Evolutionary conservation across 1,284 basidiomycete species (phyloP), one percentile per base, ranked within the genome.

Genomic region (Papiliotrema laurentii): DNA sequence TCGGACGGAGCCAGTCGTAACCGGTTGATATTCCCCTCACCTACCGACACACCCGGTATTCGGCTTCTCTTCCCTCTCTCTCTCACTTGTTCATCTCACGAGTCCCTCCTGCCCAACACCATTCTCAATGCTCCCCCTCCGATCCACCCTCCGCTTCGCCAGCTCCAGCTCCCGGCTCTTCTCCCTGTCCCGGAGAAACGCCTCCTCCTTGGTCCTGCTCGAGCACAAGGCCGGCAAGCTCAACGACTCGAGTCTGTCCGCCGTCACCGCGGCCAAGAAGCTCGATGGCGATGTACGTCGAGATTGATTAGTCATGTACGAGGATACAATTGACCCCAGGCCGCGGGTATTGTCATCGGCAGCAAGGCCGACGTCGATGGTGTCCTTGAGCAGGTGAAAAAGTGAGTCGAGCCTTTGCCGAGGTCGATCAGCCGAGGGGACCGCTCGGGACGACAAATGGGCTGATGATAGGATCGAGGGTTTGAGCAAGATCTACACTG

Each of bases 291-390:
- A 74, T 49, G 71, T 74, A 49, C 63, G 70, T 57, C 19, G 13
- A 10, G 16, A 22, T 4, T 10, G 5, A 7, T 39, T 13, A 14
- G 22, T 39, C 18, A 7, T 13, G 26, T 24, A 28, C 13, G 18
- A 30, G 24, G n/a, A 5, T 10, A 7, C 43, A 24, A 45, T 27
- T 56, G 19, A 50, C 27, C 4, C 27, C 43, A 88, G 65, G 84
- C 97, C 37, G 87, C 89, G 37, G 93, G 86, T n/a, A 79, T 98
- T 37, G 77, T 98, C 30, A 78, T 91, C 13, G 91, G 90, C 19
- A 79, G 78, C 24, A 80, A 85, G 55, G 82, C 83, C 22, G 81
- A 88, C 56, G 80, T 89, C n/a, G 78, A 82, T 50, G 69, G 70
- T 28, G 81, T 86, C 1, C 77, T 92, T 2, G 83, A 86, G 55